Base-by-base conservation (phyloP, 106 monocot species). In the Posidonia australis region DNA sequence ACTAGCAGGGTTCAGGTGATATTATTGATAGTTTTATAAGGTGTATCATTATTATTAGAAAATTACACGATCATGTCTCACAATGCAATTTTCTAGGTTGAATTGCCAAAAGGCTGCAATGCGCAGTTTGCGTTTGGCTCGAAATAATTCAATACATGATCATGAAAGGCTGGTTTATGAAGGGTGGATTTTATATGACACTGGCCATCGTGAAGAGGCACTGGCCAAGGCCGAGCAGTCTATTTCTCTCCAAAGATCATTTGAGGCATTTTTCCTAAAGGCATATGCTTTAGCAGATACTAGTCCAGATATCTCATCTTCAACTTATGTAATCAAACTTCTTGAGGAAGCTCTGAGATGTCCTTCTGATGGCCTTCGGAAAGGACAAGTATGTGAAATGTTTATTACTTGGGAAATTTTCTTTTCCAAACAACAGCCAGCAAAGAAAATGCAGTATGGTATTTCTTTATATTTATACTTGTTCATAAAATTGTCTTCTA, bases 111-210 rank as follows among this genome's bases (percentile, higher is more conserved):
- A 99, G 73, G 82, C 91, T 46, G 98, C 98, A 46, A 92, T 99
- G 98, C 81, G 76, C 23, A 88, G 98, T 63, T 69, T 99, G 70
- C 74, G 91, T 0, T 42, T 79, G 81, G 98, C 98, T 29, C 62
- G 85, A 52, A 98, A 99, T 66, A 54, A 84, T 79, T 88, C 98
- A 44, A 59, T 67, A 18, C 65, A 83, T 67, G 85, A 85, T 59
- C 68, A 99, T 54, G 98, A 99, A 76, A 80, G 83, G 78, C 90
- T 99, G 67, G 84, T 99, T 22, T 99, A 99, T 76, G 98, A 99
- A 73, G 98, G 98, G 44, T 91, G 91, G 91, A 91, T 99, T 76
- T 69, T 99, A 42, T 99, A 99, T 73, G 98, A 99, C 71, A 99
- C 87, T 60, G 91, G 98, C 29, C 83, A 99, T 56, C 78, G 81